Evolutionary conservation across 2,329 filamentous ascomycete species (phyloP), one percentile per base, ranked within the genome.

Genomic region (Penicillium digitatum): DNA sequence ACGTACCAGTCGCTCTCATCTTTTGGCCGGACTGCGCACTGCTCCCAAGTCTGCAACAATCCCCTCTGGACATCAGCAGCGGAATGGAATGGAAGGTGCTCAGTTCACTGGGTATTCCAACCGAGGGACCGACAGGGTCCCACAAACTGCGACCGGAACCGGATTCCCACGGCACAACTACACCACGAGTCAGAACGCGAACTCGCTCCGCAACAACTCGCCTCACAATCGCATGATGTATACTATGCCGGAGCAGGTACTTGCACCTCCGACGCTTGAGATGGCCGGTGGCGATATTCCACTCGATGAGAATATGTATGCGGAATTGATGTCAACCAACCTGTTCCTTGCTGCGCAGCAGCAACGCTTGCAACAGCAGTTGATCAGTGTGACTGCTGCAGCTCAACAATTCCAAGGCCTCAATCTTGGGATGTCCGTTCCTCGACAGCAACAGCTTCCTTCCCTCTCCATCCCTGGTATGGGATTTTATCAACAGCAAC

Each of bases 311-410:
- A 87, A 84, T 58, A 74, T 95, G 50, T 94, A 96, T 63, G 89
- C 91, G 50, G 90, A 96, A 74, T 81, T 97, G 61, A 84, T 96
- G 68, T 88, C 90, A 54, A 95, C 91, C 67, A 96, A 96, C 73
- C 78, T 94, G 71, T 95, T 95, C 69, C 82, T 99, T 48, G 90
- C 91, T 38, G 90, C 96, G 70, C 92, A 96, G 76, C 93, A 97
- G 76, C 91, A 96, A 77, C 88, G 89, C 61, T 84, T 97, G 49
- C 92, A 97, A 76, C 92, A 96, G 76, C 91, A 97, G 76, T 82
- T 97, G 62, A 84, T 90, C 64, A 89, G 79, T 62, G 85, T 96
- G 24, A 94, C 93, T 67, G 86, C 87, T 49, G 88, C 89, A 35
- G 88, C 90, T 57, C 88, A 91, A 74, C 88, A 92, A 73, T 88